Conservation (phyloP, 1,284 basidiomycete species). For the Filobasidium uniguttulatum region DNA sequence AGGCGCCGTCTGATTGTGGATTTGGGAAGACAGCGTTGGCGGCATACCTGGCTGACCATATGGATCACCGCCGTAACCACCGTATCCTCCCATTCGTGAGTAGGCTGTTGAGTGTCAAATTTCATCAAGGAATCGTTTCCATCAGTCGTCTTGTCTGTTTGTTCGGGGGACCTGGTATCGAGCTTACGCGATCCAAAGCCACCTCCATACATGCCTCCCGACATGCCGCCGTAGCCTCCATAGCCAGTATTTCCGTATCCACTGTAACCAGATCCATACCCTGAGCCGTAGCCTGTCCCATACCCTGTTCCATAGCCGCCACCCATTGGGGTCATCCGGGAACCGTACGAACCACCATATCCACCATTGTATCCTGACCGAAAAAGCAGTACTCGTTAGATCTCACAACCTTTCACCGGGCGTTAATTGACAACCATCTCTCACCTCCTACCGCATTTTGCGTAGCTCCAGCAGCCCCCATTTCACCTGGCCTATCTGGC, state of each 20-base stretch:
- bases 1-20: conserved; percentile 77
- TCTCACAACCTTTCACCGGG: neutral
- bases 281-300: neutral
- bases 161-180: too few relatives aligned
- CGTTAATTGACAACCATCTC: neutral
- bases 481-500: neutral
- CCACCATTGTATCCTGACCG: neutral
- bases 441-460: too few relatives aligned
- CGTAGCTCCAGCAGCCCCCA: neutral
- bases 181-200: neutral
- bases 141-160: too few relatives aligned
- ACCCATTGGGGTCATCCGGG: neutral
- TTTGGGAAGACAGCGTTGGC: conserved; percentile 66
- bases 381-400: neutral
- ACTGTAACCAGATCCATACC: too few relatives aligned
- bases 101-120: too few relatives aligned
- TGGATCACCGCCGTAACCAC: neutral
- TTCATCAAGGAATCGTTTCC: too few relatives aligned
- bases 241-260: too few relatives aligned
- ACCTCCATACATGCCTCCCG: conserved; percentile 9
- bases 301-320: conserved; percentile 7
- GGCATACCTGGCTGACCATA: neutral
- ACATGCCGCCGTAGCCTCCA: conserved; percentile 37
- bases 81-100: conserved; percentile 1
- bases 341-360: neutral